Percentiles rank a stretch among this genome's conserved stretches.
phyloP scores from a whole-genome alignment of 1,284 basidiomycete genomes.

The Sphagnurus paluster region DNA sequence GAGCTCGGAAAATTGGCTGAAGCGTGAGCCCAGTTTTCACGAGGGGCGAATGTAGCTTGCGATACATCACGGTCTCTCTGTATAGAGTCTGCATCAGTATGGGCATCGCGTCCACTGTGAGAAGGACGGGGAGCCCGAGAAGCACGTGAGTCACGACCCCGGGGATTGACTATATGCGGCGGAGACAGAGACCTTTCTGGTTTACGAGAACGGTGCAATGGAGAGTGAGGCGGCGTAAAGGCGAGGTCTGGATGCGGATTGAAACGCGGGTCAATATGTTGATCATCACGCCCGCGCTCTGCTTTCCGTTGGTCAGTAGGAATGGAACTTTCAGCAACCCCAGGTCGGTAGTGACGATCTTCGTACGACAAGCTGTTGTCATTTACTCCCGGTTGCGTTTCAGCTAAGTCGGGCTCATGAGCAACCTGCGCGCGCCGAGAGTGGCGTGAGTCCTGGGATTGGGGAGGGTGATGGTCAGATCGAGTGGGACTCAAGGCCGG shows the following conservation, averaged over 20 bases:
- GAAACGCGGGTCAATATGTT: conserved; percentile 17
- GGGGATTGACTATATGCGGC: conserved; percentile 15
- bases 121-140: conserved; percentile 24
- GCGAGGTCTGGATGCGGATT: conserved; percentile 20
- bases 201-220: conserved; percentile 25
- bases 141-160: conserved; percentile 22
- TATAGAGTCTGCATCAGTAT: conserved; percentile 31
- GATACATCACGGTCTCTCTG: conserved; percentile 27
- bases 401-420: conserved; percentile 28
- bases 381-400: conserved; percentile 24
- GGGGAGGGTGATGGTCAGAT: conserved; percentile 29
- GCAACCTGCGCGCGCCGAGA: conserved; percentile 21
- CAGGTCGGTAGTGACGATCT: conserved; percentile 67
- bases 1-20: conserved; percentile 23
- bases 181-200: conserved; percentile 31
- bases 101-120: conserved; percentile 23
- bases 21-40: conserved; percentile 20
- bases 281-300: conserved; percentile 15
- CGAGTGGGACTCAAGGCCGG: conserved; percentile 19
- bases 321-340: conserved; percentile 26
- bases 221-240: conserved; percentile 26
- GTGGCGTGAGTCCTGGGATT: conserved; percentile 27
- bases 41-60: conserved; percentile 15
- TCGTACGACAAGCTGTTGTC: conserved; percentile 42
- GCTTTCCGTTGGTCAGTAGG: conserved; percentile 26